A percentile compares a stretch with the other conserved stretches of the same genome.
Conservation (phyloP, 805 yeast species). For the Ogataea salicorniae region DNA sequence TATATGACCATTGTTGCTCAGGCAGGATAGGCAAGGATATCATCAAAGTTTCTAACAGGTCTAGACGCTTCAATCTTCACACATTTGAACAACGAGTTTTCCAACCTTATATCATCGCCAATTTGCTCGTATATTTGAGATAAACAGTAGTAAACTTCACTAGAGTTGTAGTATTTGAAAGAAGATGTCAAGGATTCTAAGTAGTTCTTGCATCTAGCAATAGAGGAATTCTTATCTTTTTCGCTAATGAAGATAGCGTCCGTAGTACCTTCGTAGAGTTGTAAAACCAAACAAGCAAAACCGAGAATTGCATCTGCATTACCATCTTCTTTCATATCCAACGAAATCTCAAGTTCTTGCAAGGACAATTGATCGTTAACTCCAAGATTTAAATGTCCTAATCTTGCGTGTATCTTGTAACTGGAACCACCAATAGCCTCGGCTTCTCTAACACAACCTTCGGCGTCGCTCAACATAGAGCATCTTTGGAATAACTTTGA, state of each 20-base stretch:
- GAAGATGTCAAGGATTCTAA: slow-evolving; percentile 36
- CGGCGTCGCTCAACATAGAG: slow-evolving; percentile 54
- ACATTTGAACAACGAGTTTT: slow-evolving; percentile 54
- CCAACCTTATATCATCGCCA: slow-evolving; percentile 42
- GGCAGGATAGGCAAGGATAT: slow-evolving; percentile 6
- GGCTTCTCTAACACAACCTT: slow-evolving; percentile 70
- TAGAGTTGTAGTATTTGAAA: slow-evolving; percentile 36
- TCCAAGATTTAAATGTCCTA: slow-evolving; percentile 40
- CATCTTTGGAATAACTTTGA: slow-evolving; percentile 57
- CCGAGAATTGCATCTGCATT: slow-evolving; percentile 53
- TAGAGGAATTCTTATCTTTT: slow-evolving; percentile 55
- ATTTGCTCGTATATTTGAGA: slow-evolving; percentile 60
- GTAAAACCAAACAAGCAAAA: slow-evolving; percentile 44
- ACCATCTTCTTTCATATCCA: slow-evolving; percentile 40
- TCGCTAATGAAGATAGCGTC: slow-evolving; percentile 43
- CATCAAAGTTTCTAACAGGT: slow-evolving; percentile 40
- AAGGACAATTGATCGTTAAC: slow-evolving; percentile 39
- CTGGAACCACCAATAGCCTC: slow-evolving; percentile 43
- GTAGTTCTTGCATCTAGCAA: slow-evolving; percentile 48
- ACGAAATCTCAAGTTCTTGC: slow-evolving; percentile 59
- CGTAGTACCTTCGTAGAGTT: slow-evolving; percentile 7
- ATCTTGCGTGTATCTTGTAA: slow-evolving; percentile 42
- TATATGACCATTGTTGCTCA: not conserved
- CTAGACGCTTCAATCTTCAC: slow-evolving; percentile 58
- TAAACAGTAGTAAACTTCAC: slow-evolving; percentile 68